Percentiles rank a stretch among this genome's conserved stretches.
Conservation (phyloP, 2,329 filamentous ascomycete species). For the Onygena corvina region DNA sequence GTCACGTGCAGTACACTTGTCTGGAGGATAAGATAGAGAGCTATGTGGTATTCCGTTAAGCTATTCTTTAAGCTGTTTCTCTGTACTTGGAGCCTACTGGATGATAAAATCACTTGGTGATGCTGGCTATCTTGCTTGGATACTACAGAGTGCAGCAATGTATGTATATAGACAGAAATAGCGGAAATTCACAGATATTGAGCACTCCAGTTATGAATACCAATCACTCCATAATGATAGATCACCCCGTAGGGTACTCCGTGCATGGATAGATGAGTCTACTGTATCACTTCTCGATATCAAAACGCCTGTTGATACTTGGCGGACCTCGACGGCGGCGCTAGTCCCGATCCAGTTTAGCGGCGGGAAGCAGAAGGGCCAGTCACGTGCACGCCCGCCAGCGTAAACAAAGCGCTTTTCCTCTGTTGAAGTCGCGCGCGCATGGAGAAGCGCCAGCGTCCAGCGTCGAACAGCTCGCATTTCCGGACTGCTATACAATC, state of each 20-base stretch:
- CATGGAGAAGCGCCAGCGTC: background rate
- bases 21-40: no score
- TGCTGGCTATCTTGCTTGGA: no score
- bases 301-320: background rate
- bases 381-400: constrained; percentile 4
- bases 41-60: no score
- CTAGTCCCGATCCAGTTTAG: background rate
- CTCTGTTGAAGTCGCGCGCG: background rate
- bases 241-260: no score
- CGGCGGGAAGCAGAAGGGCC: background rate
- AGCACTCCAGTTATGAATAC: no score
- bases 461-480: background rate
- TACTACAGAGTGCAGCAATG: no score
- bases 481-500: background rate
- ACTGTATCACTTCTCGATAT: background rate
- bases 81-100: no score
- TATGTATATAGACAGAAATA: background rate
- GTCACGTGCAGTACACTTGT: no score
- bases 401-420: constrained; percentile 5
- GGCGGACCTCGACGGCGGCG: background rate
- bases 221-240: no score
- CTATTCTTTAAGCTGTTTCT: no score
- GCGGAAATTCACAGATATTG: background rate
- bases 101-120: no score
- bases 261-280: no score